Base-by-base conservation (phyloP, 2,329 filamentous ascomycete genomes). In the Diplodia corticola region DNA sequence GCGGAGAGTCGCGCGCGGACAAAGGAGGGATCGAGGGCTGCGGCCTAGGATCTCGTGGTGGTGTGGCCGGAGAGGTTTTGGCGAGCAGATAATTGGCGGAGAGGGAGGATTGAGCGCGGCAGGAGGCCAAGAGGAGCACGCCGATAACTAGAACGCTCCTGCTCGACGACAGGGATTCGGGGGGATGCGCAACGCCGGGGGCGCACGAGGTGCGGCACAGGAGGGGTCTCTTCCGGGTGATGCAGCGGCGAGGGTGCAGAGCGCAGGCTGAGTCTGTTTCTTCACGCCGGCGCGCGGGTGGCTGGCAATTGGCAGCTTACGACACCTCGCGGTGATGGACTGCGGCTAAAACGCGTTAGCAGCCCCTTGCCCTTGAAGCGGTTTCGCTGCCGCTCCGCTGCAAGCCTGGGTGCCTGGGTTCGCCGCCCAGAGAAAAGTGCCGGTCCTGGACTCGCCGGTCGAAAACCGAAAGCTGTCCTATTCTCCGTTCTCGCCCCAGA, bases 111-210 rank as follows among this genome's bases (percentile, higher is more conserved):
- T 60, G 64, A 59, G 64, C 40, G 40, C 46, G 49, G 64, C 64
- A 63, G 64, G 64, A 66, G 64, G 64, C 64, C 64, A 66, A 66
- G 64, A 60, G 17, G 48, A 66, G 49, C 44, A 54, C 61, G 57
- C 17, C 22, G 35, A 37, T 17, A 49, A 44, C 46, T 30, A 51
- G 59, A 57, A 59, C 63, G 63, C 64, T 66, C 64, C 64, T 66
- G 64, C 64, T 63, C 64, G 22, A 49, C 55, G 64, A 63, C 64
- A 66, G 59, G 64, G 64, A 66, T 66, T 37, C 4, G 17, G 64
- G 64, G 17, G 64, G 64, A 63, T 66, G 22, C 4, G 17, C 28
- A 26, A 54, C 63, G 55, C 48, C 63, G 51, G 55, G 51, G 37
- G 40, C 28, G 44, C 63, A 65, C 63, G 63, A 65, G 63, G 49